Percentiles rank a stretch among this genome's conserved stretches.
Conservation (phyloP, 1,284 basidiomycete species). For the Ustilago cynodontis region DNA sequence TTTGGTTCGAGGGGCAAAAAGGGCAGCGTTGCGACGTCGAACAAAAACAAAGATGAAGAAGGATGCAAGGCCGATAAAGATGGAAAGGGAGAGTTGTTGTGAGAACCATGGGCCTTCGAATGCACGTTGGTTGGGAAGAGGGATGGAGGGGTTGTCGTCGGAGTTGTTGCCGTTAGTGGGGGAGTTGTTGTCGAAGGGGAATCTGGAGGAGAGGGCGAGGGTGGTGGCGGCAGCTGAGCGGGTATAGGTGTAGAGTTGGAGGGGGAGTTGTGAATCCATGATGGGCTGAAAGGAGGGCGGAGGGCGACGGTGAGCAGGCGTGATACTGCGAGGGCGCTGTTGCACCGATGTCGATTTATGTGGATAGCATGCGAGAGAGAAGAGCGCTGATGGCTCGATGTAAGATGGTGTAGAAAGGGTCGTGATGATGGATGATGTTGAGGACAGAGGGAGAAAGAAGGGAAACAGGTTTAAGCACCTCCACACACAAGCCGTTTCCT, state of each 20-base stretch:
- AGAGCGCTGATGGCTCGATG: not conserved
- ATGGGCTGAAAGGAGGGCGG: not conserved
- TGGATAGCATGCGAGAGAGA: constrained; percentile 6
- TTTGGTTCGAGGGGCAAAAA: constrained; percentile 92
- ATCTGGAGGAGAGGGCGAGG: constrained; percentile 5
- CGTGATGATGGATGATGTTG: constrained; percentile 2
- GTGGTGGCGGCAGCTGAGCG: constrained; percentile 17
- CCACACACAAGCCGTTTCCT: constrained; percentile 8
- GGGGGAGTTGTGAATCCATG: constrained; percentile 27
- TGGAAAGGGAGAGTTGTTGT: constrained; percentile 86
- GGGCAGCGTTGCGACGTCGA: constrained; percentile 85
- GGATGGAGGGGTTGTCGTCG: constrained; percentile 35
- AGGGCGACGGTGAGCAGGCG: too few relatives aligned
- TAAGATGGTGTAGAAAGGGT: not conserved
- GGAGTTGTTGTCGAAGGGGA: not conserved
- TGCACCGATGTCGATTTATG: constrained; percentile 24
- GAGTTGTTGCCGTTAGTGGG: constrained; percentile 16
- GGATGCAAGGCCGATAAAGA: constrained; percentile 81
- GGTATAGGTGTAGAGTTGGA: constrained; percentile 29
- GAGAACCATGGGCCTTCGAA: constrained; percentile 85
- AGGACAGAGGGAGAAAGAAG: not conserved
- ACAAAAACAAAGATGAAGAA: constrained; percentile 90
- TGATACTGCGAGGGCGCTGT: constrained; percentile 11
- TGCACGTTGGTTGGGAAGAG: constrained; percentile 44
- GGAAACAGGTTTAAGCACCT: not conserved